phyloP scores from a whole-genome alignment of 139 green algal species.

The Chlorella sorokiniana region DNA sequence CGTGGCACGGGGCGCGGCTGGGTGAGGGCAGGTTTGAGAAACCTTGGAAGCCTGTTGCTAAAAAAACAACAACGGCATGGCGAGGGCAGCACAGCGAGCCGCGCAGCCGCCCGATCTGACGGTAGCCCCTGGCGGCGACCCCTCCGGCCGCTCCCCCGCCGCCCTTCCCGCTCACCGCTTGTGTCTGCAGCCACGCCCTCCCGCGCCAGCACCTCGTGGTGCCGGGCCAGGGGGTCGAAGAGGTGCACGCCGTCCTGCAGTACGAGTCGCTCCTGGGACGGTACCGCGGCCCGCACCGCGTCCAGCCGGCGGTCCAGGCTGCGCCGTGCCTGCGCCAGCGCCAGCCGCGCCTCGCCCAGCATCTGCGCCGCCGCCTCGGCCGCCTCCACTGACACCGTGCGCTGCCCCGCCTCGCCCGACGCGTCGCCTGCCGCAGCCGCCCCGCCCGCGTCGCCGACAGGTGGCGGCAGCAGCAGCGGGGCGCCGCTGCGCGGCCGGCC shows the following conservation, averaged over 20 bases:
- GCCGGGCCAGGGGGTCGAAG: constrained; percentile 61
- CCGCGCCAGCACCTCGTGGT: constrained; percentile 64
- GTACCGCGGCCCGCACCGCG: constrained; percentile 35
- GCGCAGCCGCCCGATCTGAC: too few species aligned
- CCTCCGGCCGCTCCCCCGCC: too few species aligned
- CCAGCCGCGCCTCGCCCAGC: constrained; percentile 14
- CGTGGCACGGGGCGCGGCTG: neutral
- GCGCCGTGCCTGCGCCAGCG: constrained; percentile 2
- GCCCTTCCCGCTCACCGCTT: constrained; percentile 7
- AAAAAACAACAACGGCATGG: too few species aligned
- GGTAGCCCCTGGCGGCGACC: too few species aligned
- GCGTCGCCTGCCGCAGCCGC: neutral
- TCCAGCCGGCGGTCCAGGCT: constrained; percentile 26
- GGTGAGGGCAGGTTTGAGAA: too few species aligned
- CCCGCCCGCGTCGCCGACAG: neutral
- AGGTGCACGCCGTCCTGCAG: constrained; percentile 75
- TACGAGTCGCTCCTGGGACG: constrained; percentile 14
- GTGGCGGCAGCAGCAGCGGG: constrained; percentile 22
- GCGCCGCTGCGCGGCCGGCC: neutral
- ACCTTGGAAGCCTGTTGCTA: too few species aligned
- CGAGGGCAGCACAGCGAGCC: too few species aligned
- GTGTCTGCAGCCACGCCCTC: constrained; percentile 27
- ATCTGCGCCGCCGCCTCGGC: constrained; percentile 20
- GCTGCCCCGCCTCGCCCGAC: neutral
- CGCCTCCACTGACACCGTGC: neutral